Evolutionary conservation across 495 filamentous ascomycete species (phyloP).

Genomic region (Xylaria cubensis): DNA sequence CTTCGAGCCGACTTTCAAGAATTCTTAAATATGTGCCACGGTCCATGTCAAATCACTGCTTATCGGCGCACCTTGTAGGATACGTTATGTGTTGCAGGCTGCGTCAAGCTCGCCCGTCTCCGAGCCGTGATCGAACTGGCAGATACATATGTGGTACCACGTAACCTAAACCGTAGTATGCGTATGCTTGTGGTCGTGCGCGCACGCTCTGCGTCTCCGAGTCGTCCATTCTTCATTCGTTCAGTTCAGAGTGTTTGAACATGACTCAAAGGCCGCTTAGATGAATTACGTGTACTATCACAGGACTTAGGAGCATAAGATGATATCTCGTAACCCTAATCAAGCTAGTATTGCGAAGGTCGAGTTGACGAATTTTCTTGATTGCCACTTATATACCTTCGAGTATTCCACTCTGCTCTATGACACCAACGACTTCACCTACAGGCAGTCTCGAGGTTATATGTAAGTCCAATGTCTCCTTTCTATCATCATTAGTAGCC

Average conservation of each 20-base stretch:
- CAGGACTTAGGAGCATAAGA: too few species aligned
- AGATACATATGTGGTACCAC: not conserved
- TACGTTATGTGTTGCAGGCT: not conserved
- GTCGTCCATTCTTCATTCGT: not conserved
- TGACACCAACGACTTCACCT: not conserved
- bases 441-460: too few species aligned
- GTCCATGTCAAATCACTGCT: not conserved
- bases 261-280: not conserved
- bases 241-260: not conserved
- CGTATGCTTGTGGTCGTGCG: not conserved
- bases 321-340: not conserved
- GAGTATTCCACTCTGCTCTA: not conserved
- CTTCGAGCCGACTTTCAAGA: not conserved
- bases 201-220: not conserved
- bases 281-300: not conserved
- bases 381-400: not conserved
- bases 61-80: not conserved
- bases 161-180: not conserved
- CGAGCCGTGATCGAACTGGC: not conserved
- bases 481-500: too few species aligned
- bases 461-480: too few species aligned
- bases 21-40: not conserved
- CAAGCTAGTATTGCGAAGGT: not conserved
- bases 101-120: not conserved
- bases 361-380: not conserved